Evolutionary conservation across 2,329 filamentous ascomycete genomes (phyloP).

Genomic region (Anthostomella pinea): DNA sequence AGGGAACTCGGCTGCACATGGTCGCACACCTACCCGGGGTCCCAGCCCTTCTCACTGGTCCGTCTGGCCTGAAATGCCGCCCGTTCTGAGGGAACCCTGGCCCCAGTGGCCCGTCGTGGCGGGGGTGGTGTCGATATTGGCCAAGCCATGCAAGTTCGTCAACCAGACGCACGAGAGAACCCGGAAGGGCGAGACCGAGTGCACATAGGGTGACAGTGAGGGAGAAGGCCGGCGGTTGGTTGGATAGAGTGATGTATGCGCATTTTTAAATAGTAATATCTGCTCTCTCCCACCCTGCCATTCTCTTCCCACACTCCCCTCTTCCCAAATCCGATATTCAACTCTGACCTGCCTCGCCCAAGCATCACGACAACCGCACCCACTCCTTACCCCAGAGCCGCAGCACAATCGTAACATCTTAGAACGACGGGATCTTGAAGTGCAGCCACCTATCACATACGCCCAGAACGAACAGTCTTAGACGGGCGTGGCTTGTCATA

Average conservation of each 20-base stretch:
- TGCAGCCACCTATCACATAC: no score
- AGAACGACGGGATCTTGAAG: no score
- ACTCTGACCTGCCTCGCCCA: slow-evolving; percentile 4
- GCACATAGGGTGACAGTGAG: neutral
- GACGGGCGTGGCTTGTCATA: no score
- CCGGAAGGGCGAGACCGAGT: neutral
- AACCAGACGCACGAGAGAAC: slow-evolving; percentile 9
- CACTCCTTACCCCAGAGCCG: no score
- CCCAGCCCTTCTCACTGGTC: slow-evolving; percentile 30
- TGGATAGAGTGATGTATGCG: slow-evolving; percentile 4
- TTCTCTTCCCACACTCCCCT: slow-evolving; percentile 10
- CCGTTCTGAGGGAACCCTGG: slow-evolving; percentile 22
- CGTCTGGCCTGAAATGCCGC: slow-evolving; percentile 27
- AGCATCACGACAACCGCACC: no score
- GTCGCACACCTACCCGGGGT: slow-evolving; percentile 31
- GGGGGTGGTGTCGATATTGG: slow-evolving; percentile 24
- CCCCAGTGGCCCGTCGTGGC: slow-evolving; percentile 18
- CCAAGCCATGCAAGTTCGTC: slow-evolving; percentile 20
- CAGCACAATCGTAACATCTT: no score
- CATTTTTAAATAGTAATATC: slow-evolving; percentile 17
- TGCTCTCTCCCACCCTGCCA: slow-evolving; percentile 14
- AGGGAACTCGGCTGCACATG: slow-evolving; percentile 23
- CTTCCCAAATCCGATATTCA: slow-evolving; percentile 1
- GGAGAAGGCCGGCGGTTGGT: neutral
- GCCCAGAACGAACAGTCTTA: no score